A percentile compares a stretch with the other conserved stretches of the same genome.
These are phyloP conservation scores for Detonula confervacea DNA, from an alignment of 352 stramenopile species.

Conservation along the genomic window DNA sequence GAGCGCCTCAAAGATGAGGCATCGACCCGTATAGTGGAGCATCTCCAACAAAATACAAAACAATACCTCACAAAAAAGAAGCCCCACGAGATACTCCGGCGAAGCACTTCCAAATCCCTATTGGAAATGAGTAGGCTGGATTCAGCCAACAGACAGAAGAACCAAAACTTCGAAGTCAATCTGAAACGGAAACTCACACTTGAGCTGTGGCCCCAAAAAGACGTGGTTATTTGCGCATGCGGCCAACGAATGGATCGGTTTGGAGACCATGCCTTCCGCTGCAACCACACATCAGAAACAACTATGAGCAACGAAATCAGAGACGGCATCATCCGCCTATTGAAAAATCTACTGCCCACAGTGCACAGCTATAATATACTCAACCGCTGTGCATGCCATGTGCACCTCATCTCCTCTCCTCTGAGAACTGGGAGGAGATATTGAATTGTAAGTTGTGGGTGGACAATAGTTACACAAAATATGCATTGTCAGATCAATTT, in stretches of 20 bases:
- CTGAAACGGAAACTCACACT: background rate
- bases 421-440: no score
- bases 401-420: no score
- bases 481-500: no score
- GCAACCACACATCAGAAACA: background rate
- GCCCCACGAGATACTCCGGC: background rate
- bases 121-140: background rate
- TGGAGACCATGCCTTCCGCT: background rate
- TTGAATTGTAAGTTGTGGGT: no score
- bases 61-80: background rate
- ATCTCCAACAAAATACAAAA: background rate
- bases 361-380: no score
- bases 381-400: no score
- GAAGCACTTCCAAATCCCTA: background rate
- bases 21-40: background rate
- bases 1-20: background rate
- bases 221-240: background rate
- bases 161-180: background rate
- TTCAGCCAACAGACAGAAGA: background rate
- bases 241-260: background rate
- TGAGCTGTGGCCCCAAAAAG: background rate
- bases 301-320: background rate
- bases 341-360: no score
- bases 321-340: background rate
- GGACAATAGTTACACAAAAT: no score